Evolutionary conservation across 2,329 filamentous ascomycete genomes (phyloP), one percentile per base, ranked within the genome.

Genomic region (Septoria petroselini): DNA sequence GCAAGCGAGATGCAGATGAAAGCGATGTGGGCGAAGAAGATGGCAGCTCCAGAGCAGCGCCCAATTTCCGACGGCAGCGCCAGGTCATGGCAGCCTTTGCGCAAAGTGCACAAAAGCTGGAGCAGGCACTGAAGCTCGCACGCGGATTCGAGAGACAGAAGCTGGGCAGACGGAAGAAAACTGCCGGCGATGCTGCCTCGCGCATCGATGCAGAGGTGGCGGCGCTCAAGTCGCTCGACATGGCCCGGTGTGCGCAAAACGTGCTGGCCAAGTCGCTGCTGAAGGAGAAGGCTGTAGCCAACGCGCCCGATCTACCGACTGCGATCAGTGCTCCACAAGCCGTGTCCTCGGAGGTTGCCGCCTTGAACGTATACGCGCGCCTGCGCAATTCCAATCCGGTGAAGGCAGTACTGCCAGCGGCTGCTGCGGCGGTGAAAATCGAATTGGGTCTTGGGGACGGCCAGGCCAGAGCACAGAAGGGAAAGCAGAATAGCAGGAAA

Each of bases 111-210:
- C 81, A 80, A 63, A 76, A 82, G 29, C 73, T 91, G 7, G 77
- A 77, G 54, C 78, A 81, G 50, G 84, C 84, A 0, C 75, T 91
- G 53, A 89, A 89, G 68, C 74, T 77, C 8, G 84, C 83, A 49
- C 88, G 87, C 65, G 83, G 84, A 39, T 85, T 88, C 63, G 87
- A 91, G 72, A 78, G 86, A 38, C 88, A 91, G 70, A 86, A 89
- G 57, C 77, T 83, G 50, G 77, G 80, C 17, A 72, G 86, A 52
- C 78, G 84, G 49, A 74, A 77, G 58, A 84, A 84, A 63, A 73
- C 71, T 2, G 79, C 79, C 0, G 70, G 68, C 33, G 34, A 37
- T 25, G 9, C 19, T 14, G 27, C 67, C 33, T 57, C 73, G 50
- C 74, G 85, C 15, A 70, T 91, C 25, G 79, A 87, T 54, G 76